Evolutionary conservation across 495 filamentous ascomycete species (phyloP), one percentile per base, ranked within the genome.

Genomic region (Penicillium verhagenii): DNA sequence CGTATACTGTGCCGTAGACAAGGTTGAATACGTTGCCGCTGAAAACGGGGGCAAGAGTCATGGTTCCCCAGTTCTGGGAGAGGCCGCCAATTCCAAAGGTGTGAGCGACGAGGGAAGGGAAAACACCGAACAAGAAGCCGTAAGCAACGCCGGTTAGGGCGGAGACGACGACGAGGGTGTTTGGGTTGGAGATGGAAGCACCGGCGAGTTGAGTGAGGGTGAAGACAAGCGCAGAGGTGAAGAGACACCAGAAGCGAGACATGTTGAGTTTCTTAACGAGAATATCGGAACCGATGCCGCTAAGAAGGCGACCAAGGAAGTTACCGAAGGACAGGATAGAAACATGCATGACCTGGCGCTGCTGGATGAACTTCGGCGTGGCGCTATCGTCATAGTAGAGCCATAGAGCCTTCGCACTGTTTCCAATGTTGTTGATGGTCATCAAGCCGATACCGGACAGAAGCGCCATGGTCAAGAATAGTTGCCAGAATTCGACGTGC

Each of bases 401-500:
- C 92, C 92, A 96, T 8, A 96, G 78, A 16, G 85, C 84, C 65
- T 82, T 81, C 50, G 82, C 90, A 67, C 92, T 87, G 65, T 96
- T 95, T 43, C 94, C 95, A 69, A 98, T 97, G 65, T 98, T 98
- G 71, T 98, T 98, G 68, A 98, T 98, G 3, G 95, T 97, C 94
- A 98, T 98, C 64, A 97, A 71, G 10, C 94, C 94, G 65, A 96
- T 89, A 38, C 94, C 94, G 18, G 91, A 91, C 56, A 97, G 75
- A 14, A 97, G 79, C 28, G 87, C 93, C 81, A 97, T 87, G 33
- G 95, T 82, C 47, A 81, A 60, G 67, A 91, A 97, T 35, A 95
- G 73, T 60, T 94, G 85, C 90, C 92, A 97, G 71, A 97, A 98
- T 47, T 96, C 90, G 48, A 86, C 57, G 43, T 78, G 81, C 29